Evolutionary conservation across 176 grass and related monocot genomes (phyloP), one percentile per base, ranked within the genome.

Genomic region (Oryza longistaminata): DNA sequence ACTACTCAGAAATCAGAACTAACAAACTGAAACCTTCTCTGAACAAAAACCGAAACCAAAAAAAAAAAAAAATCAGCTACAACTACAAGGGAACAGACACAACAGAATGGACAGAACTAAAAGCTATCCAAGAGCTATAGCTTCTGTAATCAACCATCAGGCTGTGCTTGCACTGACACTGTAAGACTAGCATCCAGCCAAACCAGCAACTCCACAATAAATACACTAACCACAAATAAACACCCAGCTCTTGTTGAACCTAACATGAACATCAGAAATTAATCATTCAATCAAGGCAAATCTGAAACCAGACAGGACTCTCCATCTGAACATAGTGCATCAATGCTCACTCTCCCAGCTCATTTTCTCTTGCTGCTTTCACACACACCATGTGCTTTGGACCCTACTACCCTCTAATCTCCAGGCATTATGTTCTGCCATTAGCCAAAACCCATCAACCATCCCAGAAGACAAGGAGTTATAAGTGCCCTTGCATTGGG

Each of bases 261-360:
- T 85, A 89, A 89, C 87, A 80, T 64, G n/a, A 89, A 89, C 87
- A 80, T 64, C 17, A 29, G 27, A 69, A 6, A 43, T 70, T 68
- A 85, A 89, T 89, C 87, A 81, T n/a, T n/a, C n/a, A n/a, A n/a
- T n/a, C n/a, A n/a, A n/a, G n/a, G n/a, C n/a, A n/a, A n/a, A n/a
- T n/a, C n/a, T n/a, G n/a, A n/a, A n/a, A n/a, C n/a, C n/a, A n/a
- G n/a, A n/a, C n/a, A n/a, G n/a, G n/a, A n/a, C n/a, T n/a, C n/a
- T n/a, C n/a, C n/a, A n/a, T n/a, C n/a, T n/a, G n/a, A n/a, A n/a
- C n/a, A n/a, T n/a, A n/a, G n/a, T n/a, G n/a, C n/a, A n/a, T n/a
- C n/a, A n/a, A n/a, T n/a, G n/a, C n/a, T n/a, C n/a, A n/a, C n/a
- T n/a, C n/a, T n/a, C n/a, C n/a, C n/a, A n/a, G n/a, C n/a, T n/a